Percentiles rank a stretch among this genome's conserved stretches.
Conservation (phyloP, 2,329 filamentous ascomycete genomes). For the Pseudogymnoascus pannorum region DNA sequence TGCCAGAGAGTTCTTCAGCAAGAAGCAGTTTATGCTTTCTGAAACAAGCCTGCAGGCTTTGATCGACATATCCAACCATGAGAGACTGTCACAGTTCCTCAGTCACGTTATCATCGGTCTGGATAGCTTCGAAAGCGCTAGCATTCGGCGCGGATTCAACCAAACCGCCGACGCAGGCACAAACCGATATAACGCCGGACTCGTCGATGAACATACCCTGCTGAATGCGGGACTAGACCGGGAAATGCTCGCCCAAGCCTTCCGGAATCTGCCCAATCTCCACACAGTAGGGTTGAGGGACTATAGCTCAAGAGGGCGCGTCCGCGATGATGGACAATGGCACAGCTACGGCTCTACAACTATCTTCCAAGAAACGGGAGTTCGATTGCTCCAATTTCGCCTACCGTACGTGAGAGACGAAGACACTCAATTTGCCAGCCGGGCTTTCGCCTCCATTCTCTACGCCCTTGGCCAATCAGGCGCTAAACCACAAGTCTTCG, state of each 20-base stretch:
- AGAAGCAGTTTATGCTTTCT: slow-evolving; percentile 59
- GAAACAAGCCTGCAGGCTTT: slow-evolving; percentile 45
- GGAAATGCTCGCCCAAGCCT: slow-evolving; percentile 49
- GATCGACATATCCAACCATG: slow-evolving; percentile 31
- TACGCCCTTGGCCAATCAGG: slow-evolving; percentile 36
- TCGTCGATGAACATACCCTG: slow-evolving; percentile 27
- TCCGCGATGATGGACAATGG: slow-evolving; percentile 45
- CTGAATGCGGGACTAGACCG: slow-evolving; percentile 39
- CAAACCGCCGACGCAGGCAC: background rate
- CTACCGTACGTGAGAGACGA: slow-evolving; percentile 9
- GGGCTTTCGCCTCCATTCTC: slow-evolving; percentile 35
- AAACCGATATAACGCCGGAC: background rate
- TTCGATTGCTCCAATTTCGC: slow-evolving; percentile 9
- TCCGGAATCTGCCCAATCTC: slow-evolving; percentile 47
- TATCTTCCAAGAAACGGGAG: slow-evolving; percentile 31
- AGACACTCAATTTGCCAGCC: slow-evolving; percentile 24
- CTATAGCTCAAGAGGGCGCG: slow-evolving; percentile 43
- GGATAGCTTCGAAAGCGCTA: background rate
- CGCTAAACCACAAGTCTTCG: slow-evolving; percentile 36
- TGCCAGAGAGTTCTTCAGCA: slow-evolving; percentile 55
- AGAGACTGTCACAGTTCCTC: slow-evolving; percentile 32
- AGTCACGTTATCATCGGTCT: slow-evolving; percentile 44
- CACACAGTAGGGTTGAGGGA: slow-evolving; percentile 52
- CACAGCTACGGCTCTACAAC: slow-evolving; percentile 46
- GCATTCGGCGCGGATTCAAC: too few relatives aligned